A percentile compares a stretch with the other conserved stretches of the same genome.
Evolutionary conservation across 805 yeast species (phyloP).

Genomic region (Jamesozyma spencerorum): DNA sequence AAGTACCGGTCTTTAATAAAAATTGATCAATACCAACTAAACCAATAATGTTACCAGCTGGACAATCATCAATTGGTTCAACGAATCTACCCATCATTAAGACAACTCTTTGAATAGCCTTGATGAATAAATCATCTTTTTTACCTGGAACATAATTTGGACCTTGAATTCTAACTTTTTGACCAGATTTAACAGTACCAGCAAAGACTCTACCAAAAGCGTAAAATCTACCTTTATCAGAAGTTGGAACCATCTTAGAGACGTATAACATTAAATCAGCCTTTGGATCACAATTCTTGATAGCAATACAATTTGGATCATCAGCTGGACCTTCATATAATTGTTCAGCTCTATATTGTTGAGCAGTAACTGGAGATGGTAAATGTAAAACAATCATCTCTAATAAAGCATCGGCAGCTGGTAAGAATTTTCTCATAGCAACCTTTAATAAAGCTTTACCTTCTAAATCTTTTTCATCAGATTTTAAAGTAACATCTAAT

Average conservation of each 20-base stretch:
- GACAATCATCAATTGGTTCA: constrained; percentile 98
- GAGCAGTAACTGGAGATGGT: constrained; percentile 99
- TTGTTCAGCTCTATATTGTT: constrained; percentile 97
- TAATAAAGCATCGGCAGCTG: constrained; percentile 98
- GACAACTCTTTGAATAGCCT: constrained; percentile 98
- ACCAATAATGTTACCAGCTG: constrained; percentile 99
- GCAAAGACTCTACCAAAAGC: constrained; percentile 99
- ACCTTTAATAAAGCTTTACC: constrained; percentile 97
- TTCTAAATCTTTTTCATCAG: constrained; percentile 95
- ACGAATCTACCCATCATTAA: constrained; percentile 99
- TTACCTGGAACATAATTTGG: constrained; percentile 98
- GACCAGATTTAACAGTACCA: constrained; percentile 98
- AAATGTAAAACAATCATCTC: constrained; percentile 98
- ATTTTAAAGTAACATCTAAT: constrained; percentile 87
- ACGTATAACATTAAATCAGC: constrained; percentile 98
- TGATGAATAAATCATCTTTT: constrained; percentile 94
- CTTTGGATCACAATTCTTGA: constrained; percentile 96
- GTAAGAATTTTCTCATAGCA: constrained; percentile 99
- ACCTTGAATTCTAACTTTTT: constrained; percentile 99
- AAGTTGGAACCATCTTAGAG: constrained; percentile 99
- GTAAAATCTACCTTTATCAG: constrained; percentile 99
- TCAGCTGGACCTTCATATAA: constrained; percentile 98
- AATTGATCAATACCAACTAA: constrained; percentile 99
- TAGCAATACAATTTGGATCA: constrained; percentile 83
- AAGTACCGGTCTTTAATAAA: constrained; percentile 98